Base-by-base conservation (phyloP, 805 yeast genomes). In the Candida lessepsii region DNA sequence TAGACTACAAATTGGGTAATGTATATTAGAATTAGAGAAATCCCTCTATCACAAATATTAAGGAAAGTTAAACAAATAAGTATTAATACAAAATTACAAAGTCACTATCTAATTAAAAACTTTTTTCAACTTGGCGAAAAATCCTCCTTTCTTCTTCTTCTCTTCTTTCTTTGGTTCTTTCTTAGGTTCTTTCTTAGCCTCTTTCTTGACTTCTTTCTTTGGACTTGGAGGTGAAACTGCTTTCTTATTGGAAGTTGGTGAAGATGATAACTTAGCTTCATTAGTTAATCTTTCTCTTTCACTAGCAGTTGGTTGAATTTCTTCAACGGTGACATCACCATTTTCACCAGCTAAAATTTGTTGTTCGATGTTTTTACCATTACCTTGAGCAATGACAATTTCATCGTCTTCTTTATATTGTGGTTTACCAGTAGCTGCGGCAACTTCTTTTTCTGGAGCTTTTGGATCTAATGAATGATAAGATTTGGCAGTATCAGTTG, bases 81-180 rank as follows among this genome's bases (percentile, higher is more conserved):
- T 30, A 38, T 18, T 33, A 25, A 28, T 35, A 35, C 39, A 40
- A 23, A 30, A 31, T 52, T 49, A 64, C 47, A 53, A 56, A 42
- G 29, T 35, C 13, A 35, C 25, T 11, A 23, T 35, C 35, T 45
- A 42, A 35, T 24, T 35, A 28, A 70, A 58, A 23, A 67, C 50
- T 49, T 64, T 69, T 59, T 69, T 71, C 46, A 73, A 44, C 54
- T 40, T 48, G 24, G 51, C 41, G 11, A 71, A 58, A 35, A 74
- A 64, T 10, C 72, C 65, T 26, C 63, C 59, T 54, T 63, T 68
- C 61, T 65, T 61, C 54, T 64, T 67, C 59, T 71, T 60, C 19
- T 31, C 35, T 23, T 56, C 47, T 44, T 51, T 47, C 41, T 41
- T 39, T 27, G 34, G 41, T 13, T 44, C 53, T 37, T 56, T n/a